These are phyloP conservation scores for Xylariaceae sp. DNA, from an alignment of 2,329 filamentous ascomycete genomes.

Conservation along the genomic window DNA sequence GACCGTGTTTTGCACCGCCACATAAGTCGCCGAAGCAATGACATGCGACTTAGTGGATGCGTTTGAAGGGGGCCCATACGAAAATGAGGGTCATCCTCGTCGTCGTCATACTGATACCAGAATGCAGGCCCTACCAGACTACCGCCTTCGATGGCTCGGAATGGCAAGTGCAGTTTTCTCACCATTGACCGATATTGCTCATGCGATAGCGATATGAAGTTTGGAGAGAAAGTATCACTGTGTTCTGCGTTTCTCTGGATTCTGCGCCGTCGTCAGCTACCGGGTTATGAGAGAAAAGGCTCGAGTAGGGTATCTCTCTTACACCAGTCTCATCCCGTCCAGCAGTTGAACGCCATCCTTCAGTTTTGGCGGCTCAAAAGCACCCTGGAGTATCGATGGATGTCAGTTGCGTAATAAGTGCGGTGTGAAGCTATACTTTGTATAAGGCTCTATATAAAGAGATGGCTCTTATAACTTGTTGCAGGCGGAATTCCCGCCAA, in stretches of 20 bases:
- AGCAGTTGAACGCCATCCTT: slow-evolving; percentile 40
- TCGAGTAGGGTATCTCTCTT: slow-evolving; percentile 27
- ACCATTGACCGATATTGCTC: slow-evolving; percentile 52
- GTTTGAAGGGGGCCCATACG: slow-evolving; percentile 36
- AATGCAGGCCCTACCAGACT: slow-evolving; percentile 59
- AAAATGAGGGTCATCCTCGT: slow-evolving; percentile 51
- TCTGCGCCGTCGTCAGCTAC: slow-evolving; percentile 32
- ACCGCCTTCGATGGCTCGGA: slow-evolving; percentile 52
- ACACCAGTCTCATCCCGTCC: slow-evolving; percentile 52
- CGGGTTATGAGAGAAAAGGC: not conserved
- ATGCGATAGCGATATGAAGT: slow-evolving; percentile 48
- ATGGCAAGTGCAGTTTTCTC: slow-evolving; percentile 47
- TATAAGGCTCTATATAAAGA: not conserved
- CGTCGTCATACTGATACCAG: slow-evolving; percentile 52
- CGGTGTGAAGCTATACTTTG: not conserved
- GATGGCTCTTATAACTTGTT: not conserved
- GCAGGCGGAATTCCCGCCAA: not conserved
- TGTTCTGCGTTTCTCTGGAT: slow-evolving; percentile 52
- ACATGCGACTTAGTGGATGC: not conserved
- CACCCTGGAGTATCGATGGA: slow-evolving; percentile 38
- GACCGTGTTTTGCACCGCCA: not conserved
- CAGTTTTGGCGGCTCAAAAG: slow-evolving; percentile 44
- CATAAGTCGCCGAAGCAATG: not conserved
- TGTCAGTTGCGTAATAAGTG: not conserved
- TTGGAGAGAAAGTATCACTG: slow-evolving; percentile 52